These are phyloP conservation scores for Orbilia quercus DNA, from an alignment of 2,329 filamentous ascomycete species.

Conservation along the genomic window DNA sequence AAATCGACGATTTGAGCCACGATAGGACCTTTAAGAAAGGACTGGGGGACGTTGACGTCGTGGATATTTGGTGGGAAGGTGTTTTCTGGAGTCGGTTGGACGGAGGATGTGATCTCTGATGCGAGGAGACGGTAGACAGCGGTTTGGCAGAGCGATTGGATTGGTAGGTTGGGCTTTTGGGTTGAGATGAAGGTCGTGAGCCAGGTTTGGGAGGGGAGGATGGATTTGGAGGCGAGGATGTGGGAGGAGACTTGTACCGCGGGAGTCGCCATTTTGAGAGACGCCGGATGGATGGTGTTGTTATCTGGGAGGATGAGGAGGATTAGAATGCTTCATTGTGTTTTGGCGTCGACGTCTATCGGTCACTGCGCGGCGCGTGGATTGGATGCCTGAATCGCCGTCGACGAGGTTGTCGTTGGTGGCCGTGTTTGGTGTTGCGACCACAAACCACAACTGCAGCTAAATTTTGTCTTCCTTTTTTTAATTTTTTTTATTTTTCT, in stretches of 20 bases:
- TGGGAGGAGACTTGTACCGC: conserved; percentile 44
- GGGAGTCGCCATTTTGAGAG: conserved; percentile 22
- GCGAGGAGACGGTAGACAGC: conserved; percentile 76
- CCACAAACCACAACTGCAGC: neutral
- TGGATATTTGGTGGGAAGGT: conserved; percentile 71
- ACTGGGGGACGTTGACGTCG: conserved; percentile 69
- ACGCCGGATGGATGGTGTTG: neutral
- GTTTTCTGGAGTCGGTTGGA: conserved; percentile 66
- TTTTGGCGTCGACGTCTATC: neutral
- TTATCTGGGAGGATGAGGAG: neutral
- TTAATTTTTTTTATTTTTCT: conserved; percentile 18
- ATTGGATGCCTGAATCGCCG: neutral
- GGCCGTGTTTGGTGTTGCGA: conserved; percentile 18
- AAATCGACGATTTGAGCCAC: conserved; percentile 86
- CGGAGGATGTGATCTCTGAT: conserved; percentile 76
- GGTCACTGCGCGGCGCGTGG: neutral
- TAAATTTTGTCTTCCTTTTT: conserved; percentile 12
- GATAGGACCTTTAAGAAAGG: conserved; percentile 71
- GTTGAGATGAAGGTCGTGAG: conserved; percentile 44
- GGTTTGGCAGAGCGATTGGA: conserved; percentile 51
- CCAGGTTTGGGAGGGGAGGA: conserved; percentile 51
- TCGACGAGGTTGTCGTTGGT: neutral
- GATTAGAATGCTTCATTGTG: neutral
- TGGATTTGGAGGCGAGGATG: conserved; percentile 44
- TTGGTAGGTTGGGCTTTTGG: conserved; percentile 46